Evolutionary conservation across 164 flowering plant species (phyloP), one percentile per base, ranked within the genome.

Genomic region (Brasenia schreberi): DNA sequence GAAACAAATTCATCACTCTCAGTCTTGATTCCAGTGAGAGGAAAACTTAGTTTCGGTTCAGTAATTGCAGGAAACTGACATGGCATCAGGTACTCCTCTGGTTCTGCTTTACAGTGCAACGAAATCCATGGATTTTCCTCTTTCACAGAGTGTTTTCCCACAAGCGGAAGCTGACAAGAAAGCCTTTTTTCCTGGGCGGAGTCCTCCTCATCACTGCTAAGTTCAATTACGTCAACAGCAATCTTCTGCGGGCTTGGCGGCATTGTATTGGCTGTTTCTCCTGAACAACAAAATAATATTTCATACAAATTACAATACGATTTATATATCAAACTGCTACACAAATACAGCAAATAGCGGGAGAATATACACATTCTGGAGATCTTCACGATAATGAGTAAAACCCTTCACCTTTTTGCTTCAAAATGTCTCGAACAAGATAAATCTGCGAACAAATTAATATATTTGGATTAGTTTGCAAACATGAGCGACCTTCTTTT

Each of bases 141-240:
- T 17, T 60, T 60, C 62, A 60, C 62, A 7, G 62, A n/a, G 17
- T 9, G 53, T 12, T 45, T 45, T 45, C 11, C 53, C 53, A 60
- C 5, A n/a, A 1, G n/a, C n/a, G 19, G 62, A 60, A n/a, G 11
- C 19, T 19, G 27, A 7, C 7, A n/a, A 60, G n/a, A 6, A 5
- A n/a, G 18, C 4, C n/a, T n/a, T n/a, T 7, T n/a, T 17, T 11
- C 9, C 19, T n/a, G 62, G 27, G 17, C n/a, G 9, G 19, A 60
- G 1, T 45, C 62, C n/a, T 60, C 62, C 2, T 60, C 62, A 60
- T 60, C 62, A 60, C 62, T 60, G 27, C 62, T 60, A 17, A 60
- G 62, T 60, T 60, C 62, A 60, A 60, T 17, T n/a, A 60, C 6
- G n/a, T 60, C 62, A 60, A 60, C 19, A n/a, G 27, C 27, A 23